Base-by-base conservation (phyloP, 1,139 yeast species). In the Kodamaea plutei region DNA sequence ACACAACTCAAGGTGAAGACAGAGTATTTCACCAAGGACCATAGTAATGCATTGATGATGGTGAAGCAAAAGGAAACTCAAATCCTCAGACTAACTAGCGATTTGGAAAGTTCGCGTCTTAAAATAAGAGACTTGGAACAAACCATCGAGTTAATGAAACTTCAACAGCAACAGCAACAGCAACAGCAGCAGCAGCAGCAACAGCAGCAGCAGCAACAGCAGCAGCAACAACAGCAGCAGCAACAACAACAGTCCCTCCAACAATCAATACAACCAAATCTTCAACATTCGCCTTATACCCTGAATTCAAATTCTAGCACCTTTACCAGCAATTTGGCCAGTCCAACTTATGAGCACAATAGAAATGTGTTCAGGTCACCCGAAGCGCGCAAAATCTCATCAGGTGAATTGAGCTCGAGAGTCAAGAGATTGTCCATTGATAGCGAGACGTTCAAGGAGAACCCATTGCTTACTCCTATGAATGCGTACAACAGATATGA, bases 1-100 rank as follows among this genome's bases (percentile, higher is more conserved):
- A 36, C 46, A 27, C 65, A 54, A 42, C 52, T 50, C 48, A 72
- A 42, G 20, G 31, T 37, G 1, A 40, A 45, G 49, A 49, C 55
- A 28, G 79, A 58, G 42, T 61, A 54, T 40, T 49, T 58, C 20
- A 58, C 62, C 34, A 74, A 67, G 34, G 80, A 74, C 33, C 68
- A 69, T 28, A 74, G 80, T 2, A 65, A 64, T 29, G 69, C 72
- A 30, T 60, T 64, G 23, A 61, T 79, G 41, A 64, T 69, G 37
- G 54, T 75, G 17, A 79, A 80, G 50, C 77, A 83, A 26, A 78
- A 76, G 41, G 91, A 82, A 31, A 74, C 83, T 0, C 87, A 79
- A 46, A 57, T 82, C 4, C 63, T 69, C 22, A 58, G 89, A 27
- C 61, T 76, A 12, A 70, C 64, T 31, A 71, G 78, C 29, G 91